Evolutionary conservation across 2,329 filamentous ascomycete species (phyloP).

Genomic region (Cladosporium sp.): DNA sequence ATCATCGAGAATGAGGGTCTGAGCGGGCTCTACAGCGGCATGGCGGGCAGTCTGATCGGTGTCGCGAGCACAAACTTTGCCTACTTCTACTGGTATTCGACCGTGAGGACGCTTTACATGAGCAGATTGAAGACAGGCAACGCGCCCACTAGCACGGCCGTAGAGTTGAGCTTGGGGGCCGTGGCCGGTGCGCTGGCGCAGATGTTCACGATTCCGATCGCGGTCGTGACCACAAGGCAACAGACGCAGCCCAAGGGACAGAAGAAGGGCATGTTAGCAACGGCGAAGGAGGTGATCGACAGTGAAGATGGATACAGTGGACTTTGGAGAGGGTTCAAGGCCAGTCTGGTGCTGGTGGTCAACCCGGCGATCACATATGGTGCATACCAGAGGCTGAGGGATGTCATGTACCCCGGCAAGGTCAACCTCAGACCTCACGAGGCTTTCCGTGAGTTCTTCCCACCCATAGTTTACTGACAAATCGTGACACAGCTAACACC

Average conservation of each 20-base stretch:
- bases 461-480: not conserved
- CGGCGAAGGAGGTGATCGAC: slow-evolving; percentile 80
- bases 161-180: slow-evolving; percentile 81
- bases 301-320: slow-evolving; percentile 86
- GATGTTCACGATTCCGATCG: slow-evolving; percentile 92
- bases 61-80: slow-evolving; percentile 98
- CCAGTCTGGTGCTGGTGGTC: slow-evolving; percentile 88
- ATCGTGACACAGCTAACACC: slow-evolving; percentile 4
- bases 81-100: slow-evolving; percentile 98
- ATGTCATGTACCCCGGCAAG: slow-evolving; percentile 72
- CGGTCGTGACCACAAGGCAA: slow-evolving; percentile 91
- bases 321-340: slow-evolving; percentile 92
- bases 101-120: slow-evolving; percentile 77
- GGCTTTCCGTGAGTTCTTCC: slow-evolving; percentile 71
- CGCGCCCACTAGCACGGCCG: slow-evolving; percentile 61
- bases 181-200: slow-evolving; percentile 87
- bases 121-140: slow-evolving; percentile 35
- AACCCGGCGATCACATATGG: slow-evolving; percentile 98
- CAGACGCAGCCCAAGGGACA: slow-evolving; percentile 85
- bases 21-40: slow-evolving; percentile 80
- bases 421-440: slow-evolving; percentile 73
- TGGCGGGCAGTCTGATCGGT: slow-evolving; percentile 79
- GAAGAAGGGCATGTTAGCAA: slow-evolving; percentile 80
- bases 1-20: slow-evolving; percentile 79
- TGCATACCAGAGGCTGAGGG: slow-evolving; percentile 84